Evolutionary conservation across 1,284 basidiomycete genomes (phyloP), one percentile per base, ranked within the genome.

Genomic region (Sporisorium graminicola): DNA sequence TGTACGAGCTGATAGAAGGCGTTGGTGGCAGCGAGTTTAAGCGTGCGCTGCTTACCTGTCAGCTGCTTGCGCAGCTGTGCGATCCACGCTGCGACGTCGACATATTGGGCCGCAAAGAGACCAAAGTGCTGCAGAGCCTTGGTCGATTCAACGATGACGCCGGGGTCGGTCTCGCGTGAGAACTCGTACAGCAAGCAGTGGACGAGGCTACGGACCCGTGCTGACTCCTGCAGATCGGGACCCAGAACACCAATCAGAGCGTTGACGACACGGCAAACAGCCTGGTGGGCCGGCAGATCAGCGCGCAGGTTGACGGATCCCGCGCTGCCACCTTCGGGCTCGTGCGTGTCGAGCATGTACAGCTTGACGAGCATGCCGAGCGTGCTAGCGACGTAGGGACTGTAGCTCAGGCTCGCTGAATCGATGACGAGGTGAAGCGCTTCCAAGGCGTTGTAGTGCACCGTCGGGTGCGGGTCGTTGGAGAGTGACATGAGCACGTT

Each of bases 1-100:
- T 99, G 97, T 0, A 98, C 95, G 22, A 99, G 92, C 84, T 98
- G 96, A 84, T 99, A 98, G 20, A 99, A 88, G 0, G 94, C 94
- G 79, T 96, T 94, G 84, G 98, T 96, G 0, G 95, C 94, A 1
- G 95, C 94, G 6, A 95, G 90, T 87, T 96, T 97, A 68, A 98
- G 89, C 5, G 94, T 71, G 37, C 82, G 79, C 26, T 93, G 88
- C 16, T 71, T 70, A 43, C 66, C 70, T 2, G 58, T 64, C 18
- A 85, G 72, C 51, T 83, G 67, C 16, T 49, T 42, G 7, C 74
- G 64, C 44, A 84, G 63, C 29, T 75, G 58, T 20, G 54, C 54
- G 52, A 83, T 81, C 68, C 76, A 84, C n/a, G 57, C 59, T 4
- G 66, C 50, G n/a, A 73, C 67, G 24, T 83, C 83, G 27, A 85